Base-by-base conservation (phyloP, 805 yeast genomes). In the Candida pseudoglaebosa region DNA sequence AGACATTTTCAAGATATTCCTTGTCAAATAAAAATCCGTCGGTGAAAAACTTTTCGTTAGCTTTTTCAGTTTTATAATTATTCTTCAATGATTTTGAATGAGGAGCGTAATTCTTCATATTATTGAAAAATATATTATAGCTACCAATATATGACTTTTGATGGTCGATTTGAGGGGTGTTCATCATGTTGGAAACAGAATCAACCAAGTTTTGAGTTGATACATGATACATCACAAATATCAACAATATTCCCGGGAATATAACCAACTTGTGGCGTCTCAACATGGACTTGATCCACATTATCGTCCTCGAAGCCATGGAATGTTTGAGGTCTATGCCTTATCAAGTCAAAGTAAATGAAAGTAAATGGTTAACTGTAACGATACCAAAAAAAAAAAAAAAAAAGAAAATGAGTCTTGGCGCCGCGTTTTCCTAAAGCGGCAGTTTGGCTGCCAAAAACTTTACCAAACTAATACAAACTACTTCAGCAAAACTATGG, bases 21-120 rank as follows among this genome's bases (percentile, higher is more conserved):
- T 70, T 68, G 24, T 70, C 61, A 50, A 74, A 75, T 8, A 69
- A 47, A 44, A 73, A 67, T 35, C 61, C 67, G 42, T 68, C 70
- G 12, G 56, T 47, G 3, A 67, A 58, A 44, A 71, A 71, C 37
- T 59, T 54, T 49, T 76, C 75, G 40, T 51, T 54, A 2, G 78
- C 82, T 45, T 61, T 64, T 10, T 59, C 69, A 3, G 55, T 47
- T 30, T 59, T 57, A 46, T 75, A 77, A n/a, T 57, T 54, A 33
- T 52, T 59, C 24, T 62, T 70, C 24, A 78, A 52, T n/a, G 72
- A 67, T 1, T 56, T 61, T 2, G 67, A 55, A 1, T 50, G 38
- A 12, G 78, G 74, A 3, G 45, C 54, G 45, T 48, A 72, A 39
- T 46, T 52, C 34, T 50, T 66, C 34, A 64, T 45, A 10, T 53